A percentile compares a stretch with the other conserved stretches of the same genome.
Conservation (phyloP, 495 filamentous ascomycete genomes). For the Chaetomidium leptoderma region DNA sequence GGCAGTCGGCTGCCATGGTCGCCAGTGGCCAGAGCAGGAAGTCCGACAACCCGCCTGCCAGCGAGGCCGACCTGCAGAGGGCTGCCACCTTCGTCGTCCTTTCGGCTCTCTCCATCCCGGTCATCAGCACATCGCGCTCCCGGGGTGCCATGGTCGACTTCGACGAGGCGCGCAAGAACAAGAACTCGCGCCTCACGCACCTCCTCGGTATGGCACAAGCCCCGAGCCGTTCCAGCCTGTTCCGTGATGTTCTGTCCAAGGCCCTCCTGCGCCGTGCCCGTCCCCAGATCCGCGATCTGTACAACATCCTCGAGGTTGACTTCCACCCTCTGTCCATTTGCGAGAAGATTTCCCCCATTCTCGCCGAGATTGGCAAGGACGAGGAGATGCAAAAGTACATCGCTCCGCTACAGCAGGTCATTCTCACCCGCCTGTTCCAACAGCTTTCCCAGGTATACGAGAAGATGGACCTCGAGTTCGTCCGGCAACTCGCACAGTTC, state of each 20-base stretch:
- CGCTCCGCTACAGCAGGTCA: conserved; percentile 91
- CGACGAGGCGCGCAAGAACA: conserved; percentile 96
- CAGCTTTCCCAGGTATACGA: conserved; percentile 99
- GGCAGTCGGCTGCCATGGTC: conserved; percentile 79
- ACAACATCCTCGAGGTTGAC: conserved; percentile 97
- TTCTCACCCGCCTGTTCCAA: conserved; percentile 95
- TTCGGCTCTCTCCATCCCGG: conserved; percentile 90
- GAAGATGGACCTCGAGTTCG: conserved; percentile 90
- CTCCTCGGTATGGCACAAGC: conserved; percentile 86
- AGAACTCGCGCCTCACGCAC: conserved; percentile 95
- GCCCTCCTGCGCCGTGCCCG: conserved; percentile 84
- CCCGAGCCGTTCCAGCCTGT: conserved; percentile 83
- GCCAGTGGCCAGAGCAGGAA: conserved; percentile 88
- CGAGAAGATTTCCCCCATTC: conserved; percentile 96
- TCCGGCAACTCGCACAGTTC: conserved; percentile 90
- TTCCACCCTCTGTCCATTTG: conserved; percentile 98
- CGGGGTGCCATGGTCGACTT: conserved; percentile 93
- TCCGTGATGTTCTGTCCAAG: conserved; percentile 94
- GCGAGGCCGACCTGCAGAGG: conserved; percentile 76
- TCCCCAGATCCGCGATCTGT: conserved; percentile 90
- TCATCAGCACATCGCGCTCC: conserved; percentile 96
- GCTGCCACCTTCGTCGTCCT: conserved; percentile 95
- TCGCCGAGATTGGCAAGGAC: conserved; percentile 89
- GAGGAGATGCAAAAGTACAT: conserved; percentile 97
- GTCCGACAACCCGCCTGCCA: conserved; percentile 79